phyloP scores from a whole-genome alignment of 1,284 basidiomycete genomes.

The Ustilago xerochloae region DNA sequence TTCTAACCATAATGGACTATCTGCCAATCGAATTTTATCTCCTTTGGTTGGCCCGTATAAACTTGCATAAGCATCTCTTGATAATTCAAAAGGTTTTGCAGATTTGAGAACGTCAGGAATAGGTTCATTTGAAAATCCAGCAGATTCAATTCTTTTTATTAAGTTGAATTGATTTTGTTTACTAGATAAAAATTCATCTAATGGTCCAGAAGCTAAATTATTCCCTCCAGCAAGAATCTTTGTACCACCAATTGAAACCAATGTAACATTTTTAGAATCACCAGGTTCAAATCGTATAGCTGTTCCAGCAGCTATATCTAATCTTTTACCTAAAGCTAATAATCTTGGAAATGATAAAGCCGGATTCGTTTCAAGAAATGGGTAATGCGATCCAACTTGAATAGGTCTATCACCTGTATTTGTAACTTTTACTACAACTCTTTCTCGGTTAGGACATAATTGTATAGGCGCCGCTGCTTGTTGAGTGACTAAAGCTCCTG shows the following conservation, averaged over 20 bases:
- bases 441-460: constrained; percentile 79
- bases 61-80: constrained; percentile 57
- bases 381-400: constrained; percentile 78
- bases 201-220: constrained; percentile 70
- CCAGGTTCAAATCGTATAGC: constrained; percentile 97
- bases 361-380: constrained; percentile 88
- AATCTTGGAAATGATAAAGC: constrained; percentile 84
- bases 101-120: constrained; percentile 13
- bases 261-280: constrained; percentile 82
- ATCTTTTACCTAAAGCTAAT: constrained; percentile 82
- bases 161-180: constrained; percentile 14
- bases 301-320: constrained; percentile 93
- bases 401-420: constrained; percentile 95
- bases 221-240: constrained; percentile 78
- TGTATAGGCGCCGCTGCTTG: constrained; percentile 72
- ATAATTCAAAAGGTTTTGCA: constrained; percentile 45
- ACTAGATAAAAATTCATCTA: constrained; percentile 34
- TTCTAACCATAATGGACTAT: constrained; percentile 90
- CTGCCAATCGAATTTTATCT: constrained; percentile 86
- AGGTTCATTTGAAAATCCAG: constrained; percentile 52
- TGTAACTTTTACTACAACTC: constrained; percentile 81
- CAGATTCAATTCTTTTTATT: constrained; percentile 37
- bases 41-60: constrained; percentile 85
- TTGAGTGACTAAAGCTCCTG: constrained; percentile 53
- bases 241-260: constrained; percentile 82